A percentile compares a stretch with the other conserved stretches of the same genome.
Conservation (phyloP, 139 green algal genomes). For the Monoraphidium neglectum region DNA sequence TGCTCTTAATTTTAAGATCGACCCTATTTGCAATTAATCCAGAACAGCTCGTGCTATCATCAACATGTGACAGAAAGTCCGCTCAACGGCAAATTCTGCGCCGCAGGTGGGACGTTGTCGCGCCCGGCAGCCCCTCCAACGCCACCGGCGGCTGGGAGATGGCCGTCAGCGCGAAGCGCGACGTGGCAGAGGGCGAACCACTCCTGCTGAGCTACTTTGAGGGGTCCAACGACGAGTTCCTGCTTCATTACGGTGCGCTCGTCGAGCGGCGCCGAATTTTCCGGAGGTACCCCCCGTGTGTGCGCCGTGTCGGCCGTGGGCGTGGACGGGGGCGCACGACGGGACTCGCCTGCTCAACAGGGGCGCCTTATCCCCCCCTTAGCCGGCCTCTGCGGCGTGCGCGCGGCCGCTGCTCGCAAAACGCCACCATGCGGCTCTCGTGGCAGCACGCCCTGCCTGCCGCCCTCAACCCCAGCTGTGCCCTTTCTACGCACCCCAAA, state of each 20-base stretch:
- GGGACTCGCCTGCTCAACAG: no score
- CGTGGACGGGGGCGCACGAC: no score
- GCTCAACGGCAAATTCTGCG: no score
- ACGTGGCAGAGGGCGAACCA: conserved; percentile 42
- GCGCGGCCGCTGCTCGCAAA: no score
- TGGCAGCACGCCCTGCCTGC: not conserved
- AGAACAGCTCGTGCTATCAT: no score
- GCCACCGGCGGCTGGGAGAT: conserved; percentile 57
- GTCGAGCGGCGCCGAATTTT: not conserved
- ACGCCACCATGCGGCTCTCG: not conserved
- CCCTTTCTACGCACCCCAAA: no score
- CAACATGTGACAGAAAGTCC: no score
- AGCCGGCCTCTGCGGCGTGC: no score
- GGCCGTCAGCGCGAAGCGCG: conserved; percentile 46
- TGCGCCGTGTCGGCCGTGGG: not conserved
- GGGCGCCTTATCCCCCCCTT: no score
- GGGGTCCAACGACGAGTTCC: conserved; percentile 82
- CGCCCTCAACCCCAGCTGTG: not conserved
- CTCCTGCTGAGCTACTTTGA: conserved; percentile 79
- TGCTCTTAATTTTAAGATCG: no score
- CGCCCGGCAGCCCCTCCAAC: conserved; percentile 16
- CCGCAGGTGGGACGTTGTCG: conserved; percentile 60
- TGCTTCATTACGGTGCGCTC: conserved; percentile 56
- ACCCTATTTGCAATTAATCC: no score
- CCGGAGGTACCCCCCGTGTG: not conserved